Evolutionary conservation across 805 yeast genomes (phyloP).

Genomic region (Diddensiella transvaalensis): DNA sequence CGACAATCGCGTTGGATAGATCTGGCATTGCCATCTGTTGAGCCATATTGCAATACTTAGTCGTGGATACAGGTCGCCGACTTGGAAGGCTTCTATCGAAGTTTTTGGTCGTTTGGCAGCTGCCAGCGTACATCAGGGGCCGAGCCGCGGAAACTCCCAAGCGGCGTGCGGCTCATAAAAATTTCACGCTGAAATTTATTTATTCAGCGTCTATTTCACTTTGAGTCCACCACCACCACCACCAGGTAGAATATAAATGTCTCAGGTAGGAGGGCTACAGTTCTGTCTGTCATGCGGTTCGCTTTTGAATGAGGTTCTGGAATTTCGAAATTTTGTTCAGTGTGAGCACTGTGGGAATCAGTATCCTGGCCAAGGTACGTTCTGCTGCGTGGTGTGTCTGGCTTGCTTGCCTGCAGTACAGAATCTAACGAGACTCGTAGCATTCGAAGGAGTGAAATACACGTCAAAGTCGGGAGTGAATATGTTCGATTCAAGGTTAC

Average conservation of each 20-base stretch:
- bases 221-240: too few relatives aligned
- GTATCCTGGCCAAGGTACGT: conserved; percentile 40
- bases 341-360: conserved; percentile 53
- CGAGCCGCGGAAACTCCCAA: conserved; percentile 37
- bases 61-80: background rate
- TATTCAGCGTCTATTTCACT: too few relatives aligned
- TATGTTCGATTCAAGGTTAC: conserved; percentile 87
- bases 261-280: background rate
- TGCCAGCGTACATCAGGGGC: too few relatives aligned
- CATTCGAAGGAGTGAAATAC: conserved; percentile 56
- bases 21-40: conserved; percentile 61
- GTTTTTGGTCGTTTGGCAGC: conserved; percentile 4
- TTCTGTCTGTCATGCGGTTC: conserved; percentile 86
- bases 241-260: background rate
- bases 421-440: too few relatives aligned
- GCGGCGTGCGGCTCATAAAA: background rate
- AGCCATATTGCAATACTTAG: conserved; percentile 14
- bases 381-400: too few relatives aligned
- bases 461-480: conserved; percentile 84
- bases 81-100: background rate
- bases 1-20: conserved; percentile 95
- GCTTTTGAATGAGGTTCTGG: conserved; percentile 65
- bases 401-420: too few relatives aligned
- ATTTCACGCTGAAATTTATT: too few relatives aligned
- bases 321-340: conserved; percentile 43